Conservation (phyloP, 2,329 filamentous ascomycete species). For the Alternaria sp. region DNA sequence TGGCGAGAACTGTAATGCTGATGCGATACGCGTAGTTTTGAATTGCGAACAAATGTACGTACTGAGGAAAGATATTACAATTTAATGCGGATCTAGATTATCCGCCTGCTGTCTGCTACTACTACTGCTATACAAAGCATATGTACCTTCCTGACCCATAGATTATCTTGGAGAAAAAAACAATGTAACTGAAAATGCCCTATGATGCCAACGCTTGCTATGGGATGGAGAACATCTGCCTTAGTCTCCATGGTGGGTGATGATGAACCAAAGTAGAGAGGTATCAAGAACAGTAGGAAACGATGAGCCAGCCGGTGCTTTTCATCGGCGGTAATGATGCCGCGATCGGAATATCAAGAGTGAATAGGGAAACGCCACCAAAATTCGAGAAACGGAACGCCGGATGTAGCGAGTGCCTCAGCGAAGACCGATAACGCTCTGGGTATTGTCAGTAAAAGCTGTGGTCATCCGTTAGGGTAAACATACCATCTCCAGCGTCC, state of each 20-base stretch:
- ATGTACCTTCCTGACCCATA: conserved; percentile 14
- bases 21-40: background rate
- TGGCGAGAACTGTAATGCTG: background rate
- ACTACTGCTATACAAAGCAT: conserved; percentile 20
- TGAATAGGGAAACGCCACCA: conserved; percentile 13
- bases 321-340: conserved; percentile 15
- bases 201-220: conserved; percentile 23
- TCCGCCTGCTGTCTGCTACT: conserved; percentile 1
- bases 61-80: conserved; percentile 20
- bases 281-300: conserved; percentile 35
- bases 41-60: background rate
- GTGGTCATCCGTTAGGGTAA: background rate
- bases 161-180: conserved; percentile 11
- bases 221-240: conserved; percentile 32
- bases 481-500: conserved; percentile 91
- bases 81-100: conserved; percentile 9
- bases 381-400: conserved; percentile 23
- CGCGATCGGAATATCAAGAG: conserved; percentile 9
- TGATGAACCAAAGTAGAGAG: conserved; percentile 22
- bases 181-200: conserved; percentile 10
- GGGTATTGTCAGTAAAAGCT: conserved; percentile 18
- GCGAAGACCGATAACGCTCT: conserved; percentile 86
- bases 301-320: conserved; percentile 14
- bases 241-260: conserved; percentile 6
- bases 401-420: conserved; percentile 45